Percentiles rank a stretch among this genome's conserved stretches.
These are phyloP conservation scores for Pelargonium cotyledonis DNA, from an alignment of 441 rosid genomes.

Conservation along the genomic window DNA sequence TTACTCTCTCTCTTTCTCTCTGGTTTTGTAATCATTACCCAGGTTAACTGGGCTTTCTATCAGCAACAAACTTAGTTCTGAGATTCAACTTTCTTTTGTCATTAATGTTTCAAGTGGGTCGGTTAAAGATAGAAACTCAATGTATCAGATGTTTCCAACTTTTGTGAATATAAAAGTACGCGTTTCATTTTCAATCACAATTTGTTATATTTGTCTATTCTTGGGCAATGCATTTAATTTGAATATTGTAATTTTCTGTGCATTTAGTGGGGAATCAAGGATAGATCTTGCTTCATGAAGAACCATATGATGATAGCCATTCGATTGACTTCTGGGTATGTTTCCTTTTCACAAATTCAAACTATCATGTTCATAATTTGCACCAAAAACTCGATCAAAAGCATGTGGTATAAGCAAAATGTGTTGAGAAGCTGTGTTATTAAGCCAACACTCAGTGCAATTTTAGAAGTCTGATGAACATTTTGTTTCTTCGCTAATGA, in stretches of 20 bases:
- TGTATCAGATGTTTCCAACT: slow-evolving; percentile 8
- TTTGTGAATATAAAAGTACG: slow-evolving; percentile 41
- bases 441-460: too few species aligned
- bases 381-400: too few species aligned
- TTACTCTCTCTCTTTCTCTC: not conserved
- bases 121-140: too few species aligned
- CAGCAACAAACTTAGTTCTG: too few species aligned
- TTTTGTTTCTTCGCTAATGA: too few species aligned
- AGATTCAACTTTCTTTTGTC: too few species aligned
- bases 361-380: too few species aligned
- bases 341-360: slow-evolving; percentile 8
- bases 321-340: slow-evolving; percentile 77
- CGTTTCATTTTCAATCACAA: not conserved
- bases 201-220: slow-evolving; percentile 38
- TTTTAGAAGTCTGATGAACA: too few species aligned
- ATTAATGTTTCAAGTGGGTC: slow-evolving; percentile 8
- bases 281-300: slow-evolving; percentile 89
- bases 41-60: too few species aligned
- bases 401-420: too few species aligned
- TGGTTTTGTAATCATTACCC: not conserved
- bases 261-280: slow-evolving; percentile 74
- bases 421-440: too few species aligned
- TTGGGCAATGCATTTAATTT: slow-evolving; percentile 40
- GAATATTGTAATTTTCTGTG: slow-evolving; percentile 7
- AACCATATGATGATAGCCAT: slow-evolving; percentile 59